Base-by-base conservation (phyloP, 148 eudicot species). In the Simmondsia chinensis region DNA sequence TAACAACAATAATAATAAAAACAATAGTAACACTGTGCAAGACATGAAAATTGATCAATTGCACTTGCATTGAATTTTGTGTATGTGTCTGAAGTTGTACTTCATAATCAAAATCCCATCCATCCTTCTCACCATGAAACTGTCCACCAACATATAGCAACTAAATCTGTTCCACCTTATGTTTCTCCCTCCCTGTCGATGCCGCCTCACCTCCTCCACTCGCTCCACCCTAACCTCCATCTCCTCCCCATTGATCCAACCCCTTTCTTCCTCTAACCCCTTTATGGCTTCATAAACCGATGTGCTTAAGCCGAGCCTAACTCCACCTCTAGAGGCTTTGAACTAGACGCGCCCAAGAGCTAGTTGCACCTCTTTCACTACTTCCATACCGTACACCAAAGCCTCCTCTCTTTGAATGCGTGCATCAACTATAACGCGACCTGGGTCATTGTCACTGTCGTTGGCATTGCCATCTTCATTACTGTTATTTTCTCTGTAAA, bases 141-240 rank as follows among this genome's bases (percentile, higher is more conserved):
- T 74, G 64, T 78, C 80, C 22, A 74, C 80, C 70, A 78, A 61
- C 29, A 74, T 75, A 64, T 61, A 78, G 14, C 77, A 74, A 27
- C 70, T 65, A 47, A 78, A 68, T 27, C 75, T 74, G 38, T 45
- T 61, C 85, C 85, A 78, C 31, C 31, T 50, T 28, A 17, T 16
- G 40, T 39, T 22, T 6, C 51, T 41, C 20, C 43, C 60, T 24
- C 61, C 39, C 15, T 59, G 48, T n/a, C 49, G n/a, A n/a, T n/a
- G 48, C 63, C 30, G 44, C 47, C 40, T 60, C 38, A 28, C 44
- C 64, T 39, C 60, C 48, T 39, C 71, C 42, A 59, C 60, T 62
- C 75, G 61, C 48, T 69, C 48, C 30, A 52, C 66, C 48, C 80
- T 48, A 31, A 45, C 64, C 65, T 50, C 80, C 40, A 69, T 32